Evolutionary conservation across 2,329 filamentous ascomycete species (phyloP), one percentile per base, ranked within the genome.

Genomic region (Cercospora janseana): DNA sequence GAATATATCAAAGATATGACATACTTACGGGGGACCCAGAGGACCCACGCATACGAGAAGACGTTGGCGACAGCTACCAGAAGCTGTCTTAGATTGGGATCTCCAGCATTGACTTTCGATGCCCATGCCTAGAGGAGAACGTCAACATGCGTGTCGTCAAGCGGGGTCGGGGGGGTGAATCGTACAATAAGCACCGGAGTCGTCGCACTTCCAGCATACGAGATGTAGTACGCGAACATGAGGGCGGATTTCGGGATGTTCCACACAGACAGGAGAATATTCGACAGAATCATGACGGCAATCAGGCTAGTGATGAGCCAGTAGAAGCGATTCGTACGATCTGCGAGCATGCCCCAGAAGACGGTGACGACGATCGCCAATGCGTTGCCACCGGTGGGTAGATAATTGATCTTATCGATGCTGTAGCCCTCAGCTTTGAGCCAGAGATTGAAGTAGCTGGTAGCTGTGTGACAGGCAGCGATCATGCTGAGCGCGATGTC

Each of bases 381-480:
- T 18, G 52, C 49, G 21, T 52, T 52, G 4, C 52, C 52, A 7
- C 42, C 52, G 3, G 49, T 55, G 13, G 52, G 52, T 6, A 55
- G 6, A 38, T 51, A 48, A 40, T 55, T 55, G 44, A 51, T 42
- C 38, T 55, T 46, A 9, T 50, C 37, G 9, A 55, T 49, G 24
- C 49, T 49, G 41, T 55, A 55, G 10, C 52, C 52, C 15, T 46
- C 40, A 21, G 52, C 49, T 41, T 55, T 55, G 37, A 55, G 52
- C 42, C 44, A 55, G 7, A 55, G 26, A 23, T 55, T 55, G 44
- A 55, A 55, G 49, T 55, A 55, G 44, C 46, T 49, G 13, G 50
- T 52, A 29, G 50, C 50, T 10, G 50, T 49, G 26, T 52, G 50
- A 15, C 46, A 49, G 6, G 45, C 50, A 10, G 50, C 50, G 50